phyloP scores from a whole-genome alignment of 176 grass and related monocot genomes.

The Hordeum marinum region DNA sequence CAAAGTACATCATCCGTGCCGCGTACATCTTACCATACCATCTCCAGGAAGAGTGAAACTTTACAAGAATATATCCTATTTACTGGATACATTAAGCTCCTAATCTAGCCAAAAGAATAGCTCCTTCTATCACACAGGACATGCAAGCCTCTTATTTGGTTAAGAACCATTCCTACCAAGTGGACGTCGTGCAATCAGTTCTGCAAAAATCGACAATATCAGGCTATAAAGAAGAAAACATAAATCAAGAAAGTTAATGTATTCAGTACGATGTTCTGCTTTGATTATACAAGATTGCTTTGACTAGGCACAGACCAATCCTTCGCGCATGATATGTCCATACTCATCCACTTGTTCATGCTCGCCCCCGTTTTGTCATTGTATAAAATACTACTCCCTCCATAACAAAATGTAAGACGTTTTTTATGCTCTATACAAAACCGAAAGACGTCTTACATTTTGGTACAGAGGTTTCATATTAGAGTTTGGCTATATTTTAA shows the following conservation, averaged over 20 bases:
- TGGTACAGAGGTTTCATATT: background rate
- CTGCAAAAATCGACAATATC: background rate
- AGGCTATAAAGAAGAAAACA: background rate
- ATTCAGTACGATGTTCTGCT: background rate
- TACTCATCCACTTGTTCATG: background rate
- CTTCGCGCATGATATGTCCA: background rate
- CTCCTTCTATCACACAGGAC: background rate
- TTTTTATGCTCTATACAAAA: no score
- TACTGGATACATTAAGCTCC: constrained; percentile 15
- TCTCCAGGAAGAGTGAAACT: background rate
- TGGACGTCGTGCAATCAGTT: background rate
- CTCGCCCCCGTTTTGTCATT: background rate
- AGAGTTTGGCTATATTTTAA: background rate
- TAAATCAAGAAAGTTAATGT: background rate
- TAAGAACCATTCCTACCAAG: background rate
- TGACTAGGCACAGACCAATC: background rate
- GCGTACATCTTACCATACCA: background rate
- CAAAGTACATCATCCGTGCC: background rate
- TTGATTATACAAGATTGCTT: background rate
- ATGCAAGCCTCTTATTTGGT: constrained; percentile 35
- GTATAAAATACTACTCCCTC: no score
- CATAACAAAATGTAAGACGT: no score
- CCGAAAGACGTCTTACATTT: no score
- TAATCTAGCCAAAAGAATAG: constrained; percentile 36
- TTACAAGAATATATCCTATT: constrained; percentile 33